Percentiles rank a stretch among this genome's conserved stretches.
Conservation (phyloP, 345 rosid genomes). For the Jatropha curcas region DNA sequence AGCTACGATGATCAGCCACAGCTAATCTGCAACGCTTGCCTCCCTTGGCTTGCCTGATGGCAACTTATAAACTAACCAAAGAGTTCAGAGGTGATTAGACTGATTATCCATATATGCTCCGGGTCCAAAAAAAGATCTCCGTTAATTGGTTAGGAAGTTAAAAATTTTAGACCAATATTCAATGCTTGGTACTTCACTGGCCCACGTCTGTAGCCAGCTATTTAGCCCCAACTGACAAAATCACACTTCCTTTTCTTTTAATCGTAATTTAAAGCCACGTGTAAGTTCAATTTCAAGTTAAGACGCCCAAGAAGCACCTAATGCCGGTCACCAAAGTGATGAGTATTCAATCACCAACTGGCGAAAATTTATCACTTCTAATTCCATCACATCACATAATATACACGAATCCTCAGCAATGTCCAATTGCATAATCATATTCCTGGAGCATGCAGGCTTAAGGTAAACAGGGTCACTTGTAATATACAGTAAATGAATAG, state of each 20-base stretch:
- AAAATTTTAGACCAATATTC: not conserved
- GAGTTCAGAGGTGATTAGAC: not conserved
- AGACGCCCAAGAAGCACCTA: not conserved
- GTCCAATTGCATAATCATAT: not conserved
- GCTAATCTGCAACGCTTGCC: not conserved
- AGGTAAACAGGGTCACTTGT: not conserved
- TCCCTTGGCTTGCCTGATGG: conserved; percentile 2
- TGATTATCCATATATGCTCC: not conserved
- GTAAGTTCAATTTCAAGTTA: not conserved
- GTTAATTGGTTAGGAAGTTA: not conserved
- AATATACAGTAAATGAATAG: not conserved
- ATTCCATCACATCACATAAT: conserved; percentile 2
- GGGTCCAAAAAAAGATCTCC: not conserved
- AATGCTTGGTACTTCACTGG: not conserved
- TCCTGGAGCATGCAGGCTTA: conserved; percentile 1
- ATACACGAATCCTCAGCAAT: not conserved
- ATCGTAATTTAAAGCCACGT: not conserved
- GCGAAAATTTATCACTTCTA: not conserved
- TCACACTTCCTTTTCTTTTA: not conserved
- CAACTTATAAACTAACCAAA: not conserved
- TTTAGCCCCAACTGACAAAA: not conserved
- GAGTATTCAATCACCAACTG: not conserved
- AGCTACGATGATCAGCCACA: not conserved
- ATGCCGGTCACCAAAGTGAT: not conserved
- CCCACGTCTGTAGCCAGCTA: not conserved